These are phyloP conservation scores for Sporisorium graminicola DNA, from an alignment of 1,284 basidiomycete species.

Conservation along the genomic window DNA sequence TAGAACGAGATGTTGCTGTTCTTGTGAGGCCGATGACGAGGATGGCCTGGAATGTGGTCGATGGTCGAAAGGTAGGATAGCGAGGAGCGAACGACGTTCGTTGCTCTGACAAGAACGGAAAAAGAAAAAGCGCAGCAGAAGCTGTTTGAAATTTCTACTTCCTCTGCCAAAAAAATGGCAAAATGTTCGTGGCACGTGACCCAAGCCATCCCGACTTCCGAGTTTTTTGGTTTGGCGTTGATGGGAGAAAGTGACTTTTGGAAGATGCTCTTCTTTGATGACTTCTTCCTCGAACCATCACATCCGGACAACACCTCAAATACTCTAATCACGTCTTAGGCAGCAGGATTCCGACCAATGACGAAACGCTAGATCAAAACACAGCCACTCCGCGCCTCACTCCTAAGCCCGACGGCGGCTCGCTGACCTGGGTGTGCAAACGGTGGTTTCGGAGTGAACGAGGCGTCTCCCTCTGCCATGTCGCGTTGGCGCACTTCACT, in stretches of 20 bases:
- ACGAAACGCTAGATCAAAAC: not conserved
- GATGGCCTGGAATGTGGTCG: not conserved
- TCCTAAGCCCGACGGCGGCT: not conserved
- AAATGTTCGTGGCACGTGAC: conserved; percentile 21
- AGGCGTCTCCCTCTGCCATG: conserved; percentile 8
- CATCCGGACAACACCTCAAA: not conserved
- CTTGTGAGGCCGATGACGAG: not conserved
- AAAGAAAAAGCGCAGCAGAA: conserved; percentile 9
- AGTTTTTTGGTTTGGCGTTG: not conserved
- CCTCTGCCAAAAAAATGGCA: conserved; percentile 3
- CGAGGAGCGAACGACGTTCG: not conserved
- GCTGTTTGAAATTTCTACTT: conserved; percentile 1
- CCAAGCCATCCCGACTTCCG: conserved; percentile 18
- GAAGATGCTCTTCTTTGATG: not conserved
- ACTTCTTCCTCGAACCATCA: not conserved
- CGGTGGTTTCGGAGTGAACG: not conserved
- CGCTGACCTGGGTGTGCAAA: conserved; percentile 1
- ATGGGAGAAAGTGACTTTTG: not conserved
- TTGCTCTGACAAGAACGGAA: not conserved
- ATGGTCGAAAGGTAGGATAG: not conserved
- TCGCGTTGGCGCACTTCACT: conserved; percentile 16
- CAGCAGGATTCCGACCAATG: not conserved
- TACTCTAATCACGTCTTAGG: not conserved
- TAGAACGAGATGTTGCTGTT: too few relatives aligned
- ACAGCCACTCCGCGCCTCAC: not conserved